Conservation (phyloP, 768 basidiomycete genomes). For the Calocybe gangraenosa region DNA sequence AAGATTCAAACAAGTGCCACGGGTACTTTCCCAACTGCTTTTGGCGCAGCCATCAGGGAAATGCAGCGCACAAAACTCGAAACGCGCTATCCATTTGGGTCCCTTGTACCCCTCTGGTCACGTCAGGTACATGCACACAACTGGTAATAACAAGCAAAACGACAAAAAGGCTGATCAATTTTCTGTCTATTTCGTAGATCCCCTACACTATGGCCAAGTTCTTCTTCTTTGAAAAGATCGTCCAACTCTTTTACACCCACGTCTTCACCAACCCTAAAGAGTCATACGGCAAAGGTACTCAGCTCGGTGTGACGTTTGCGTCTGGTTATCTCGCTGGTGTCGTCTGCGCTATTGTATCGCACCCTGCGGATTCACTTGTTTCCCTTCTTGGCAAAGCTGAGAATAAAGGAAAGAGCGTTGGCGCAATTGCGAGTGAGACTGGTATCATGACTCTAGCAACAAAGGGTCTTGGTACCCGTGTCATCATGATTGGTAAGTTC, state of each 20-base stretch:
- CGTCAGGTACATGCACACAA: constrained; percentile 60
- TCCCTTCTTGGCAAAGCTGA: constrained; percentile 89
- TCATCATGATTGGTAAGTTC: constrained; percentile 73
- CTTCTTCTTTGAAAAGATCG: constrained; percentile 92
- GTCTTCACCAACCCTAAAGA: constrained; percentile 81
- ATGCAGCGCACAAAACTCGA: constrained; percentile 66
- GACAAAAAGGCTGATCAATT: too few relatives aligned
- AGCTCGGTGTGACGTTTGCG: constrained; percentile 85
- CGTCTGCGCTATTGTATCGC: constrained; percentile 93
- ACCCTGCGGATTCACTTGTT: constrained; percentile 92
- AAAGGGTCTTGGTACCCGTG: constrained; percentile 84
- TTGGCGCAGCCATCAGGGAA: constrained; percentile 65
- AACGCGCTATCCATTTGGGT: constrained; percentile 84
- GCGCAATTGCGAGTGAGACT: constrained; percentile 67
- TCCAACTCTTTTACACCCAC: constrained; percentile 82
- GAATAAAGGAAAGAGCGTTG: constrained; percentile 79
- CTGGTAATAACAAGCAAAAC: background rate
- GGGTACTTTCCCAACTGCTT: constrained; percentile 76
- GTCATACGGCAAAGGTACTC: constrained; percentile 73
- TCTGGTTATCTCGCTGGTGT: constrained; percentile 96
- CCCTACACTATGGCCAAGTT: constrained; percentile 99
- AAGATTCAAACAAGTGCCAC: constrained; percentile 77
- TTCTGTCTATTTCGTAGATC: constrained; percentile 56
- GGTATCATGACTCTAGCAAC: constrained; percentile 64
- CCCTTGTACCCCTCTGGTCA: constrained; percentile 82